Conservation (phyloP, 1,284 basidiomycete genomes). For the Fomitopsis betulina region DNA sequence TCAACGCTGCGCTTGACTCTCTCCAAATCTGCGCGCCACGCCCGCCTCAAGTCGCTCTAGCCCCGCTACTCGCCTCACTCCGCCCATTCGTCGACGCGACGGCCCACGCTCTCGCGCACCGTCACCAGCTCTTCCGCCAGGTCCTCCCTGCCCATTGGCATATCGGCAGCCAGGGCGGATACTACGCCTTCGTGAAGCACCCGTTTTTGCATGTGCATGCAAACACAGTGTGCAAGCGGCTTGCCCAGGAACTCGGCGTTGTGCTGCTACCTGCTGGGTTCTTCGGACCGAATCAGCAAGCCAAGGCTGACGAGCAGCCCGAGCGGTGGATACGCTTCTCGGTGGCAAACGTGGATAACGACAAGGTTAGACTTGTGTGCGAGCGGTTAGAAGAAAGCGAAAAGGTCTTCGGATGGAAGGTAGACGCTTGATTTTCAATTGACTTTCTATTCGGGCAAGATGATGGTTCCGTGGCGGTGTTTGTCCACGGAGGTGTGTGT, state of each 20-base stretch:
- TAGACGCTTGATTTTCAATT: slow-evolving; percentile 10
- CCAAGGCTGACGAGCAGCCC: slow-evolving; percentile 30
- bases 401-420: slow-evolving; percentile 22
- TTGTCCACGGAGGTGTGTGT: background rate
- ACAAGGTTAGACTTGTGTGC: slow-evolving; percentile 54
- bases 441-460: background rate
- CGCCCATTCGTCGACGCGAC: slow-evolving; percentile 50
- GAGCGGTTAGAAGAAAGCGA: slow-evolving; percentile 44
- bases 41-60: slow-evolving; percentile 65
- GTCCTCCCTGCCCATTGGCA: slow-evolving; percentile 47
- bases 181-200: slow-evolving; percentile 74
- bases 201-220: slow-evolving; percentile 52
- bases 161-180: slow-evolving; percentile 67
- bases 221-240: slow-evolving; percentile 51
- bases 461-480: background rate
- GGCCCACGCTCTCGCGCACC: slow-evolving; percentile 45
- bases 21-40: slow-evolving; percentile 78
- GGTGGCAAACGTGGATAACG: slow-evolving; percentile 76
- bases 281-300: slow-evolving; percentile 42
- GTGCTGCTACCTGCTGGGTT: slow-evolving; percentile 67
- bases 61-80: slow-evolving; percentile 48
- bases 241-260: slow-evolving; percentile 64
- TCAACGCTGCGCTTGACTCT: slow-evolving; percentile 62
- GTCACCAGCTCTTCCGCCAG: slow-evolving; percentile 58
- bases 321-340: slow-evolving; percentile 73